Percentiles rank a stretch among this genome's conserved stretches.
Conservation (phyloP, 495 filamentous ascomycete species). For the Penicillium goetzii region DNA sequence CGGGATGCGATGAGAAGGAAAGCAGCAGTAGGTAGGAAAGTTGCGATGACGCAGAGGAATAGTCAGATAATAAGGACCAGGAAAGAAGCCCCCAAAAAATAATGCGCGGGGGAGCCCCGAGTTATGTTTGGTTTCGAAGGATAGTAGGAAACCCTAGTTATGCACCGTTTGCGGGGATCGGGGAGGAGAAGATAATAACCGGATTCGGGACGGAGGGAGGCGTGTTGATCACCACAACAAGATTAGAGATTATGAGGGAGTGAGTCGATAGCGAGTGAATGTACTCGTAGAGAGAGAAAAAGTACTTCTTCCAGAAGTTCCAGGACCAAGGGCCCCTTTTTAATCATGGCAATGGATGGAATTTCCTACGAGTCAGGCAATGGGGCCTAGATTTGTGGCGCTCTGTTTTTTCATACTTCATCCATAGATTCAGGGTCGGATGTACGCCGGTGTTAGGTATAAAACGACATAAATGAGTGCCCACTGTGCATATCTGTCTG, state of each 20-base stretch:
- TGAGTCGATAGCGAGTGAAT: background rate
- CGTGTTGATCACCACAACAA: background rate
- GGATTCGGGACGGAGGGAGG: conserved; percentile 4
- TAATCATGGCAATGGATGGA: background rate
- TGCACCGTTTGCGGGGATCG: conserved; percentile 22
- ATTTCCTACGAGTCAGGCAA: conserved; percentile 1
- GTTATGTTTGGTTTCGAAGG: conserved; percentile 2
- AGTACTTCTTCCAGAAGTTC: background rate
- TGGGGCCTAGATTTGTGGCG: conserved; percentile 12
- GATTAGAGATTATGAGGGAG: background rate
- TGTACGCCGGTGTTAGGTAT: conserved; percentile 12
- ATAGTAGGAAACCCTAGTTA: conserved; percentile 11
- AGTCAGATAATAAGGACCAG: background rate
- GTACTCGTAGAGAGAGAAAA: background rate
- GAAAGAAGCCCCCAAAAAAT: background rate
- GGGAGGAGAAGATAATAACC: conserved; percentile 8
- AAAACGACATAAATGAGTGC: conserved; percentile 5
- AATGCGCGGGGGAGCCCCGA: conserved; percentile 1
- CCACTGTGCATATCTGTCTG: conserved; percentile 13
- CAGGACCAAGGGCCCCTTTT: conserved; percentile 9
- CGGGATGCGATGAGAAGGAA: conserved; percentile 1
- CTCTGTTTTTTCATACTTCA: conserved; percentile 8
- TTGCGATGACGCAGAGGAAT: background rate
- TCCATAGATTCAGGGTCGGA: background rate
- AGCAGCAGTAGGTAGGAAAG: background rate